phyloP scores from a whole-genome alignment of 352 stramenopile genomes.

The Saprolegnia diclina region DNA sequence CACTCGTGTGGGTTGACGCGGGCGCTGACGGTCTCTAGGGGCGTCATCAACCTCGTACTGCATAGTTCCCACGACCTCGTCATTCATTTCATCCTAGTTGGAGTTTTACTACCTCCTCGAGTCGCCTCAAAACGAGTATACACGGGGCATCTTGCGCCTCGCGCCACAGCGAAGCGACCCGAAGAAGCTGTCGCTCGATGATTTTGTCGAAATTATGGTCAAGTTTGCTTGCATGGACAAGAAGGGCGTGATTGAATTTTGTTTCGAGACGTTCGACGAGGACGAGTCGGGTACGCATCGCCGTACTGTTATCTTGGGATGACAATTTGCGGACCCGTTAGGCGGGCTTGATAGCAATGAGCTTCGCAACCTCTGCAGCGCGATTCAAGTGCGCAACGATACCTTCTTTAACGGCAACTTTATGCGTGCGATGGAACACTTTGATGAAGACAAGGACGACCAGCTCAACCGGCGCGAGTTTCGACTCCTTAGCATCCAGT shows the following conservation, averaged over 20 bases:
- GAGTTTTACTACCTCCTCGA: conserved; percentile 21
- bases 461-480: conserved; percentile 53
- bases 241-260: conserved; percentile 5
- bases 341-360: conserved; percentile 28
- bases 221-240: conserved; percentile 12
- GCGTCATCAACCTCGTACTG: conserved; percentile 14
- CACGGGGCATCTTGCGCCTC: conserved; percentile 5
- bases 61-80: neutral
- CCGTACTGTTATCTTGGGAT: no score
- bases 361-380: conserved; percentile 18
- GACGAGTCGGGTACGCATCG: conserved; percentile 16
- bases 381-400: conserved; percentile 15
- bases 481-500: conserved; percentile 28
- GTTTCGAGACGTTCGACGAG: conserved; percentile 23
- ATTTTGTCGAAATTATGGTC: conserved; percentile 16
- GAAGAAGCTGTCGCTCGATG: conserved; percentile 20
- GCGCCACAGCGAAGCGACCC: neutral
- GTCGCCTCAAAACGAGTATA: conserved; percentile 19
- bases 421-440: conserved; percentile 36
- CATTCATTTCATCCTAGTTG: neutral
- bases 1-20: neutral
- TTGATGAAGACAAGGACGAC: conserved; percentile 56
- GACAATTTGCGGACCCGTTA: no score
- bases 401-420: conserved; percentile 23
- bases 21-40: neutral